Conservation (phyloP, 495 filamentous ascomycete genomes). For the Talaromyces adpressus region DNA sequence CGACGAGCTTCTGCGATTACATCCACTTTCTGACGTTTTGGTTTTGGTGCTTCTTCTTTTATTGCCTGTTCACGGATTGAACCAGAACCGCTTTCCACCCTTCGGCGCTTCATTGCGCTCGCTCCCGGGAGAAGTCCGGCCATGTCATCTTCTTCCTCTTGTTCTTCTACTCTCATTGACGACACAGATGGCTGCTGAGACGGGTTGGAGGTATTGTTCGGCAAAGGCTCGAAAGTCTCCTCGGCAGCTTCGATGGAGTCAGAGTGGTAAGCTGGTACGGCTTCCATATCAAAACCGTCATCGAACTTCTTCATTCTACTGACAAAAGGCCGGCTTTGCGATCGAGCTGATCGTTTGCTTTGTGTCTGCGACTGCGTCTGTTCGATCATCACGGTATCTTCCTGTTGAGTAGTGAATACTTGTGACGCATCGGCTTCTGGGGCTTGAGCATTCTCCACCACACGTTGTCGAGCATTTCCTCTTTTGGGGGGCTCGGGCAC, state of each 20-base stretch:
- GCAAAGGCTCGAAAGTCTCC: slow-evolving; percentile 12
- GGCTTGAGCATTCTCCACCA: background rate
- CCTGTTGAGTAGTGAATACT: background rate
- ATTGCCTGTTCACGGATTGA: slow-evolving; percentile 12
- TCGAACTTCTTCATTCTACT: slow-evolving; percentile 73
- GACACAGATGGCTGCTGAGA: background rate
- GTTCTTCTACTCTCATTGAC: slow-evolving; percentile 23
- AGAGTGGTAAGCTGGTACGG: slow-evolving; percentile 26
- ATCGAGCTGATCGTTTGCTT: slow-evolving; percentile 17
- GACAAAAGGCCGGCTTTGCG: slow-evolving; percentile 31
- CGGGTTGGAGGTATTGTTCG: slow-evolving; percentile 12
- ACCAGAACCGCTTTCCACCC: slow-evolving; percentile 22
- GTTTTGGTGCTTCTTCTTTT: slow-evolving; percentile 21
- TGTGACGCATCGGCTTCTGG: background rate
- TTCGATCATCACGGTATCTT: background rate
- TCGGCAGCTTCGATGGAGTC: background rate
- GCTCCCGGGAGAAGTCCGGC: slow-evolving; percentile 64
- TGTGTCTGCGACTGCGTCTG: slow-evolving; percentile 10
- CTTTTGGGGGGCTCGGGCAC: slow-evolving; percentile 14
- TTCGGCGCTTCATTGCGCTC: slow-evolving; percentile 62
- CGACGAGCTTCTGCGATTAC: slow-evolving; percentile 62
- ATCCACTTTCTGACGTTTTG: slow-evolving; percentile 54
- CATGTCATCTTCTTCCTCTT: slow-evolving; percentile 48
- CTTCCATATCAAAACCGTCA: slow-evolving; percentile 46
- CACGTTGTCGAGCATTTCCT: background rate